Evolutionary conservation across 1,284 basidiomycete genomes (phyloP).

Genomic region (Tilletia horrida): DNA sequence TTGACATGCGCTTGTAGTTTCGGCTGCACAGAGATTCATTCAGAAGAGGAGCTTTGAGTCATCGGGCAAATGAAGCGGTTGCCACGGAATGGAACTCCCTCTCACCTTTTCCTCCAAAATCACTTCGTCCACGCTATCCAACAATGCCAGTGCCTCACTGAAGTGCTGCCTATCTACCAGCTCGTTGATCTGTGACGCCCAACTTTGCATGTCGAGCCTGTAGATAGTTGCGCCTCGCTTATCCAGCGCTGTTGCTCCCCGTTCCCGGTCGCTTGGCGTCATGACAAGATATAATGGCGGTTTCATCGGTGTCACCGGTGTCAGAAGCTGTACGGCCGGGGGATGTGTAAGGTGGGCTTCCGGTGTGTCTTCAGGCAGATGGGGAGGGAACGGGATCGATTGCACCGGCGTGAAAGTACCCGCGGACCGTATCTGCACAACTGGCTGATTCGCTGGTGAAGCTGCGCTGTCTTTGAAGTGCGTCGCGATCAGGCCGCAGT

Average conservation of each 20-base stretch:
- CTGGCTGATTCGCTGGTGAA: slow-evolving; percentile 30
- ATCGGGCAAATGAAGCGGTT: too few species aligned
- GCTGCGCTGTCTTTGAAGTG: slow-evolving; percentile 24
- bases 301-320: slow-evolving; percentile 32
- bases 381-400: slow-evolving; percentile 37
- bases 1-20: slow-evolving; percentile 48
- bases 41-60: neutral
- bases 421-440: slow-evolving; percentile 40
- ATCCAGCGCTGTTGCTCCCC: slow-evolving; percentile 26
- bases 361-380: slow-evolving; percentile 8
- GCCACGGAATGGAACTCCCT: neutral
- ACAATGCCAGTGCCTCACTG: slow-evolving; percentile 73
- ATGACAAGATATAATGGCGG: slow-evolving; percentile 36
- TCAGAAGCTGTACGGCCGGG: slow-evolving; percentile 33
- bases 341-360: slow-evolving; percentile 13
- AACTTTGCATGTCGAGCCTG: slow-evolving; percentile 69
- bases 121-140: slow-evolving; percentile 69
- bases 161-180: slow-evolving; percentile 72
- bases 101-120: slow-evolving; percentile 64
- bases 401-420: slow-evolving; percentile 42
- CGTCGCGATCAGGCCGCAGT: slow-evolving; percentile 29
- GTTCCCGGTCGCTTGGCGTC: slow-evolving; percentile 27
- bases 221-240: slow-evolving; percentile 65
- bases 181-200: slow-evolving; percentile 80
- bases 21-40: slow-evolving; percentile 22